Conservation (phyloP, 179 eudicot genomes). For the Drosera spatulata region DNA sequence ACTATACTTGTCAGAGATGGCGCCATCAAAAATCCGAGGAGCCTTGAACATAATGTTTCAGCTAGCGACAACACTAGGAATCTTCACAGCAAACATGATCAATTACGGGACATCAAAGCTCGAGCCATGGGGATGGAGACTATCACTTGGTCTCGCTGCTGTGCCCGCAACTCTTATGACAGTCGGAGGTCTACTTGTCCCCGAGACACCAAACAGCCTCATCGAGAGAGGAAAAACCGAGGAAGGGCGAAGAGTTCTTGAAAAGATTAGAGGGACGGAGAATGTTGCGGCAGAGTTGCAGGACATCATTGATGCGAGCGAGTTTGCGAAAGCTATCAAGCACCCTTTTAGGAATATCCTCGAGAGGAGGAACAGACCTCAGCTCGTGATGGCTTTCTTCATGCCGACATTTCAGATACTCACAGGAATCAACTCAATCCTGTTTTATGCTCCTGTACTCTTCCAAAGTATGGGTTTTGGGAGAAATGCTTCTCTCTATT, state of each 20-base stretch:
- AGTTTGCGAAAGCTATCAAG: conserved; percentile 51
- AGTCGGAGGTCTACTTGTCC: conserved; percentile 64
- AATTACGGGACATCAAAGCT: conserved; percentile 77
- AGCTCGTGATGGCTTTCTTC: conserved; percentile 69
- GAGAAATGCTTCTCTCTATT: conserved; percentile 58
- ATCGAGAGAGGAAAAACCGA: conserved; percentile 50
- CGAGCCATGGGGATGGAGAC: conserved; percentile 85
- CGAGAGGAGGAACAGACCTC: conserved; percentile 63
- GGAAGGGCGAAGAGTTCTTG: conserved; percentile 45
- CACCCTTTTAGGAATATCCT: conserved; percentile 77
- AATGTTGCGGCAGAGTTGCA: conserved; percentile 60
- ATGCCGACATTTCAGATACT: conserved; percentile 85
- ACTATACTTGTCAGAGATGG: conserved; percentile 80
- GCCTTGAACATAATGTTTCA: conserved; percentile 90
- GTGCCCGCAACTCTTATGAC: conserved; percentile 73
- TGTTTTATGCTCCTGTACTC: conserved; percentile 38
- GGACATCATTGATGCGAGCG: conserved; percentile 76
- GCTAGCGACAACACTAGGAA: conserved; percentile 79
- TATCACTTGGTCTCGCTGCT: conserved; percentile 82
- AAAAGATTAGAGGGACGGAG: conserved; percentile 62
- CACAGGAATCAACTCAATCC: conserved; percentile 51
- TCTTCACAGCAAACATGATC: conserved; percentile 88
- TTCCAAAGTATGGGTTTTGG: conserved; percentile 74
- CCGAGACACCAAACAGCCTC: conserved; percentile 92
- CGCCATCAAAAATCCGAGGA: conserved; percentile 85